Evolutionary conservation across 371 early-diverging fungal genomes (phyloP), one percentile per base, ranked within the genome.

Genomic region (Fennellomyces sp.): DNA sequence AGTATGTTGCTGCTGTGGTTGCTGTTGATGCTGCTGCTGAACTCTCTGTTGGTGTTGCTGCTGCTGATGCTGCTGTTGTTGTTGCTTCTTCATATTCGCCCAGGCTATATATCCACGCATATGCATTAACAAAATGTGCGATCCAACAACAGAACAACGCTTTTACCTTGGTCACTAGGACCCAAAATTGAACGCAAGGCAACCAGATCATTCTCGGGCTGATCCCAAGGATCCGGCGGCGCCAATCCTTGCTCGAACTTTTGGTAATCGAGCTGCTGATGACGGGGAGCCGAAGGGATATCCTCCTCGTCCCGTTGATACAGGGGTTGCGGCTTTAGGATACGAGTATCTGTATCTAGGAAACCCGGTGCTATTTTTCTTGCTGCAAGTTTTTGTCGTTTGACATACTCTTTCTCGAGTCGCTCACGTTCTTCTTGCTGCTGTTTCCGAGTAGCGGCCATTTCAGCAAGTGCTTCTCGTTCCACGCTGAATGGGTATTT

Each of bases 221-320:
- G 76, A 64, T 88, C 89, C 91, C 91, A 90, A 6, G 89, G 91
- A 72, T 88, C 89, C 25, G 84, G 85, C 2, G 91, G 89, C 25
- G 89, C 84, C 15, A 86, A 63, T 27, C 89, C 90, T 63, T 86
- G 89, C 57, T 90, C 91, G 62, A 90, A 90, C 56, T 84, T 83
- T 21, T 77, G 74, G 64, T 76, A 88, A 64, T 89, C 82, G 49
- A 85, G 38, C 17, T 49, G 49, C 33, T 31, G 33, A 15, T 11
- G 51, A n/a, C 17, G 50, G n/a, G 25, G 58, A 15, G 25, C 35
- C 3, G 49, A 30, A 45, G 45, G 45, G 3, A 45, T 10, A 7
- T 45, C 45, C 35, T 54, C 52, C 17, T 55, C 52, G 15, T 41
- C 45, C 11, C 42, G 50, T 10, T 52, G 30, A 30, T 65, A 27